Conservation (phyloP, 1,139 yeast species). For the Scheffersomyces titani region DNA sequence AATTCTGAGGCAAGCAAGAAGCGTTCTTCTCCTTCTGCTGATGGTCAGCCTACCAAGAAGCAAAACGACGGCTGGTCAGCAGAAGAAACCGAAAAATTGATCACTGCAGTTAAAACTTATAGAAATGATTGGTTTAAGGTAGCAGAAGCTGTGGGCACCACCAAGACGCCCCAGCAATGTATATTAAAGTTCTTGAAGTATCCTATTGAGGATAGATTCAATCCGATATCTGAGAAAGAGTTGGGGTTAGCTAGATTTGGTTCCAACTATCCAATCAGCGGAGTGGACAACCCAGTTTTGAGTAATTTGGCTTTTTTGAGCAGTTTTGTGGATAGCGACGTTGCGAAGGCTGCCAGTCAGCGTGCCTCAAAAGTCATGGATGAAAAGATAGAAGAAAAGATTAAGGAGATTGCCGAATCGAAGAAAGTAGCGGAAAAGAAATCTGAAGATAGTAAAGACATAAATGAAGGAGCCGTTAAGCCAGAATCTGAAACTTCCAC, state of each 20-base stretch:
- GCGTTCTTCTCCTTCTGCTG: constrained; percentile 6
- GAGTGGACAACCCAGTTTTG: constrained; percentile 89
- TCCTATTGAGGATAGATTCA: constrained; percentile 77
- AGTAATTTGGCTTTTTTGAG: constrained; percentile 87
- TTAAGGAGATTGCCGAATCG: constrained; percentile 20
- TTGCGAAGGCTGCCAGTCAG: constrained; percentile 79
- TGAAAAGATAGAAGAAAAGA: constrained; percentile 42
- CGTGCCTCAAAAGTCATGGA: constrained; percentile 63
- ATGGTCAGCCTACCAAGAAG: constrained; percentile 29
- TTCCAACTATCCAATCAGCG: constrained; percentile 79
- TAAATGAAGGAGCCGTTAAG: constrained; percentile 8
- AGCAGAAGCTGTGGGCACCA: constrained; percentile 60
- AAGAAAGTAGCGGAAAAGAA: constrained; percentile 8
- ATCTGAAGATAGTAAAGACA: constrained; percentile 7
- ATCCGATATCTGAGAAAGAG: constrained; percentile 12
- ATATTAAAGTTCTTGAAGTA: constrained; percentile 75
- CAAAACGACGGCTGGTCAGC: constrained; percentile 65
- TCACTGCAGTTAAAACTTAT: constrained; percentile 61
- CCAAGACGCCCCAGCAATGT: constrained; percentile 78
- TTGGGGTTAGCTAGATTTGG: constrained; percentile 71
- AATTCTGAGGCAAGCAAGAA: constrained; percentile 5
- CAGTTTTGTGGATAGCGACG: constrained; percentile 82
- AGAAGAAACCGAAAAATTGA: constrained; percentile 57
- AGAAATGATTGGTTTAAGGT: constrained; percentile 77
- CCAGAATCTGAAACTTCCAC: neutral